Evolutionary conservation across 225 moss, liverwort and hornwort genomes (phyloP), one percentile per base, ranked within the genome.

Genomic region (Pseudisothecium myosuroides): DNA sequence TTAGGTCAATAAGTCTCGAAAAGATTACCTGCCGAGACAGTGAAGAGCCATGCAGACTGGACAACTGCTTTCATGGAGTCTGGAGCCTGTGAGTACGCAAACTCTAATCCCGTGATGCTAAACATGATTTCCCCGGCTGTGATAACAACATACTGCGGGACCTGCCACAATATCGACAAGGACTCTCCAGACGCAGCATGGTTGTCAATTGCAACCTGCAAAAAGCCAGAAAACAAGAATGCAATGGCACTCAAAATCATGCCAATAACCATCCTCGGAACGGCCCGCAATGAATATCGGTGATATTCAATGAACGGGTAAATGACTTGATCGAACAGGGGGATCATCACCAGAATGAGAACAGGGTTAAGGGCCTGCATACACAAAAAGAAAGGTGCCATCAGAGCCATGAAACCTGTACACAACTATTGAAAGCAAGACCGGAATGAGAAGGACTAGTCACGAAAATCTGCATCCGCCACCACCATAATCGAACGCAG

Each of bases 101-200:
- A 98, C 62, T 98, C 98, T 88, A 98, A 89, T 67, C 98, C 96
- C 34, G 96, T 96, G 89, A 98, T 98, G 93, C 96, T 96, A 64
- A 96, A 98, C 95, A 98, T 86, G 43, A 98, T 95, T 89, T 98
- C 98, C 82, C 96, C 96, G 55, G 94, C 93, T 69, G 96, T 98
- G 7, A 98, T 96, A 31, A 93, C 66, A 58, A 96, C 90, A 83
- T 94, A 95, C 83, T 96, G 96, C 37, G 95, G 95, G 60, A 88
- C 83, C 89, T 96, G 98, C 98, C 96, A 96, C 71, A 98, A 86
- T 20, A 98, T 96, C 41, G 95, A 94, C 88, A 96, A 90, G 36
- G 92, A 66, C 59, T 77, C 90, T 75, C 94, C 90, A 77, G 86
- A 85, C 24, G 85, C 87, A 74, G 87, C 89, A 76, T 83, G 86